Base-by-base conservation (phyloP, 306 rosid species). In the Quercus ilex region DNA sequence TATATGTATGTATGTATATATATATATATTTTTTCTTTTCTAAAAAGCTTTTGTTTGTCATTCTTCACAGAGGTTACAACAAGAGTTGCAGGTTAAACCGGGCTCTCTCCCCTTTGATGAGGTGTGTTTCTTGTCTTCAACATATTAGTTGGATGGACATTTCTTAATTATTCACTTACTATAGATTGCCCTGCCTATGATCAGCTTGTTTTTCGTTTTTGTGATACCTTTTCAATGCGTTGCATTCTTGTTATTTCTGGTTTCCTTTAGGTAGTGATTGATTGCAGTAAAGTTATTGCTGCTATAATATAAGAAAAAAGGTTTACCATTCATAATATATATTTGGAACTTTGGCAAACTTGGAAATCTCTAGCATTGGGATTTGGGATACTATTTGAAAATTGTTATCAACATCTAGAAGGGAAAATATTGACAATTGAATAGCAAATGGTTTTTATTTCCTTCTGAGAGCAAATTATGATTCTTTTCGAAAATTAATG, bases 61-160 rank as follows among this genome's bases (percentile, higher is more conserved):
- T 78, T 35, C 73, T 85, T 46, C 77, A 75, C 90, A 95, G 99
- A 91, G 81, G 38, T 83, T 92, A 83, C 98, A 95, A 88, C 81
- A 93, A 68, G 90, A 87, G 33, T 82, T 95, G 63, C 76, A 25
- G 84, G 82, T 88, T 62, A 95, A 89, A 43, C 91, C 97, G 3
- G 96, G 85, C 26, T 85, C 94, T 79, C 97, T 79, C 83, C 88
- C 98, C 71, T 95, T 95, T 89, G 94, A 93, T 20, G 94, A 93
- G 98, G 99, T 95, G 80, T 73, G 79, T 71, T 4, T 74, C 56
- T 38, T 73, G 26, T 82, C 62, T 25, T 25, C 69, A 63, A n/a
- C 78, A 53, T 56, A 69, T 84, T 55, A 20, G 30, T 78, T 25
- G 33, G 18, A 43, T 59, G 63, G 49, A 21, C 38, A 69, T 64